Conservation (phyloP, 2,329 filamentous ascomycete genomes). For the Hypoxylon sp. region DNA sequence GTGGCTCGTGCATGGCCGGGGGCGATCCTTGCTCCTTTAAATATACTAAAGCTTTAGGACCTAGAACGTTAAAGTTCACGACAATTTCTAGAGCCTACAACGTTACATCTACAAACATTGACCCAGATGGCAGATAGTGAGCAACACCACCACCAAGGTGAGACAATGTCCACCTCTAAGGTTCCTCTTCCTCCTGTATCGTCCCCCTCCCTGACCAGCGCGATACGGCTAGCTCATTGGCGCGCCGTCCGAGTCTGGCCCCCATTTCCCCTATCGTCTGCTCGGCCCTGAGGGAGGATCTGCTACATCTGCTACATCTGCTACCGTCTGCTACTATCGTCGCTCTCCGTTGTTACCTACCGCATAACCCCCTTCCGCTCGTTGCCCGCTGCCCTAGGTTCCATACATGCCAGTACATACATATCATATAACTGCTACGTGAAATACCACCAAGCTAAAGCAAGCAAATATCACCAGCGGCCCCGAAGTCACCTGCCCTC, state of each 20-base stretch:
- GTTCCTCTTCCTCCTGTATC: constrained; percentile 29
- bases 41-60: constrained; percentile 42
- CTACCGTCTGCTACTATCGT: constrained; percentile 25
- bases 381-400: background rate
- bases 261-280: constrained; percentile 13
- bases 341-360: constrained; percentile 31
- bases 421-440: constrained; percentile 38
- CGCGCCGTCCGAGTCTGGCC: constrained; percentile 15
- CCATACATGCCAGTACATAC: constrained; percentile 8
- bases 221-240: constrained; percentile 24
- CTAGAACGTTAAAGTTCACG: constrained; percentile 51
- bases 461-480: constrained; percentile 22
- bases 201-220: constrained; percentile 12
- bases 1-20: constrained; percentile 47
- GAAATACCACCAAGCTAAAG: constrained; percentile 37
- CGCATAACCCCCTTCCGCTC: constrained; percentile 21
- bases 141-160: constrained; percentile 38
- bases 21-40: constrained; percentile 48
- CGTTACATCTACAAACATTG: constrained; percentile 42
- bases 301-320: constrained; percentile 2
- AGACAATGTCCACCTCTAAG: constrained; percentile 42
- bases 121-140: constrained; percentile 39
- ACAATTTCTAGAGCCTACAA: constrained; percentile 46
- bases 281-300: constrained; percentile 19
- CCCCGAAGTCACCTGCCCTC: constrained; percentile 43